Evolutionary conservation across 2,329 filamentous ascomycete genomes (phyloP).

Genomic region (Alternaria ethzedia): DNA sequence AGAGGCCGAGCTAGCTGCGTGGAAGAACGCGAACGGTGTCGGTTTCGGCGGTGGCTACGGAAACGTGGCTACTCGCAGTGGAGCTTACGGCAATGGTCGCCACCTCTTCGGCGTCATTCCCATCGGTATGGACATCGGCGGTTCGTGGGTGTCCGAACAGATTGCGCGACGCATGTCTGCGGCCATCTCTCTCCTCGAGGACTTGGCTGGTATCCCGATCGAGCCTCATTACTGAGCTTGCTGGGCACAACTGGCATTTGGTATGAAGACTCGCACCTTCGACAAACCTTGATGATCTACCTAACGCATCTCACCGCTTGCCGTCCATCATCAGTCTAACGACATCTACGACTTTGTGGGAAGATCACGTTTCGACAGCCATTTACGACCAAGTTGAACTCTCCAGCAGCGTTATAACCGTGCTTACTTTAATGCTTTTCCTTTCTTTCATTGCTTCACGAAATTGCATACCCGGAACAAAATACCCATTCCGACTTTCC

Average conservation of each 20-base stretch:
- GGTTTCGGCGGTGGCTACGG: constrained; percentile 17
- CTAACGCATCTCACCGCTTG: neutral
- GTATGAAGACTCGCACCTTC: neutral
- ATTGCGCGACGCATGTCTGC: constrained; percentile 14
- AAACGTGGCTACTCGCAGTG: constrained; percentile 7
- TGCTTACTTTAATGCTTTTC: neutral
- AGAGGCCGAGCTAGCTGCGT: constrained; percentile 12
- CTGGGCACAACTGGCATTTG: neutral
- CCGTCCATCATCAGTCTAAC: neutral
- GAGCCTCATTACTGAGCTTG: constrained; percentile 18
- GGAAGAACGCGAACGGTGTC: constrained; percentile 18
- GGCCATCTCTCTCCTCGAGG: constrained; percentile 16
- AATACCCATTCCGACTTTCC: neutral
- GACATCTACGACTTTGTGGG: neutral
- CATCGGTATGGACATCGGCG: constrained; percentile 24
- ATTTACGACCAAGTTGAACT: neutral
- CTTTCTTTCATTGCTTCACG: neutral
- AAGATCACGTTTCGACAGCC: neutral
- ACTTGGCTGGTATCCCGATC: constrained; percentile 16
- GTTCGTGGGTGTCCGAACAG: constrained; percentile 15
- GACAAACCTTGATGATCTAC: neutral
- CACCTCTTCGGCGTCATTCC: constrained; percentile 23
- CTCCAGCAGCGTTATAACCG: neutral
- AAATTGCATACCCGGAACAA: neutral
- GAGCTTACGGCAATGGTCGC: constrained; percentile 24